Conservation (phyloP, 495 filamentous ascomycete species). For the Schizothecium vesticola region DNA sequence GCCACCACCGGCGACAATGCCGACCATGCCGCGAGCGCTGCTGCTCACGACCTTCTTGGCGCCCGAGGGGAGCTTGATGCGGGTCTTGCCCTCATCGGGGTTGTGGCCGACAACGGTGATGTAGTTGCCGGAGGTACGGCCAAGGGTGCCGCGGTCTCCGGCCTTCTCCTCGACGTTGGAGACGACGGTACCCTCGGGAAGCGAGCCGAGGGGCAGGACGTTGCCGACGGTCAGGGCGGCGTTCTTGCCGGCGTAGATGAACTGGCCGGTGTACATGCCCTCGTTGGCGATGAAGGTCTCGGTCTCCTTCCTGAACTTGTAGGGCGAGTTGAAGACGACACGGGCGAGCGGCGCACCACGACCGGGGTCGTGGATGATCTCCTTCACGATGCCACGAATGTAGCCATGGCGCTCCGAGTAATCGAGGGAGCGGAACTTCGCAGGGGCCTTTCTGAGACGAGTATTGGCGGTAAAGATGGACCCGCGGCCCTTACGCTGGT, state of each 20-base stretch:
- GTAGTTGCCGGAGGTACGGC: slow-evolving; percentile 97
- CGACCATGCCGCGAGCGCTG: slow-evolving; percentile 93
- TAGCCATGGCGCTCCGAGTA: slow-evolving; percentile 96
- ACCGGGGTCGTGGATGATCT: slow-evolving; percentile 98
- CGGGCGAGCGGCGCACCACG: slow-evolving; percentile 96
- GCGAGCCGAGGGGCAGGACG: slow-evolving; percentile 83
- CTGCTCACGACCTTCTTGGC: slow-evolving; percentile 98
- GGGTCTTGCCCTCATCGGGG: slow-evolving; percentile 97
- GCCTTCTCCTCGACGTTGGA: slow-evolving; percentile 99
- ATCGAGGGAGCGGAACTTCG: slow-evolving; percentile 92
- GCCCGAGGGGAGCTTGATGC: slow-evolving; percentile 96
- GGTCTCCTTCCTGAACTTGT: slow-evolving; percentile 82
- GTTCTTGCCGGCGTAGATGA: slow-evolving; percentile 99
- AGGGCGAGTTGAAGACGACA: slow-evolving; percentile 87
- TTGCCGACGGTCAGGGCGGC: slow-evolving; percentile 93
- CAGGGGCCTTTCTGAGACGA: slow-evolving; percentile 75
- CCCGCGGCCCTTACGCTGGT: slow-evolving; percentile 97
- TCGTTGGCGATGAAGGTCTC: slow-evolving; percentile 99
- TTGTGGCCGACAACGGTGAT: slow-evolving; percentile 98
- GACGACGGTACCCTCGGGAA: slow-evolving; percentile 97
- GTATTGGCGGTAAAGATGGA: slow-evolving; percentile 89
- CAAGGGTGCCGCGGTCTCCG: slow-evolving; percentile 92
- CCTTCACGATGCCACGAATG: slow-evolving; percentile 92
- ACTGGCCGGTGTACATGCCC: slow-evolving; percentile 99
- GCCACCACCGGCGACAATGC: slow-evolving; percentile 98